Evolutionary conservation across 305 asterid genomes (phyloP), one percentile per base, ranked within the genome.

Genomic region (Stenogyne calaminthoides): DNA sequence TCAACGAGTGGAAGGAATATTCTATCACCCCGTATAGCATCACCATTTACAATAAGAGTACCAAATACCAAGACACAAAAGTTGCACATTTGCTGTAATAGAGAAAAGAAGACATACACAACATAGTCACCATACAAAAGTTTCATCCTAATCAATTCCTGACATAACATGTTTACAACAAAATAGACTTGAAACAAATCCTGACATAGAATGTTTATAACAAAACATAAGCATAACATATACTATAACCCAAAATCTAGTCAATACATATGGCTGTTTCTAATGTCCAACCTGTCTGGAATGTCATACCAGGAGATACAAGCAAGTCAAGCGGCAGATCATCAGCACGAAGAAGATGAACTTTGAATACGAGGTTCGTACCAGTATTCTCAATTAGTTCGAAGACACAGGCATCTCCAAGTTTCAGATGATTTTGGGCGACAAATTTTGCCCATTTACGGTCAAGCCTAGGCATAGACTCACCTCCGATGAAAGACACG

Each of bases 381-480:
- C 0, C 0, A 46, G 64, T 70, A 75, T 69, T 40, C 44, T 86
- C 84, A 27, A 72, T 69, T 9, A 86, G 56, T 68, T 88, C 89
- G 55, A 88, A 86, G 40, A 84, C 87, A 71, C 85, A 81, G 52
- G 77, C 88, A 82, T 84, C 88, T 37, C 84, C 87, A 2, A 25
- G 9, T 74, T 84, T 75, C 49, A 86, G 78, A 44, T 74, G 47
- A 75, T 84, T 88, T 27, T 75, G 86, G 4, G 9, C 3, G 10
- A 29, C 83, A 62, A 86, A 88, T 3, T 1, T 16, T 67, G 20
- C 79, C 86, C 88, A 86, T 8, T 54, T 19, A 1, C 25, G 0
- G 15, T 15, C 78, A 29, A 86, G 67, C 68, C 59, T 70, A 3
- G 39, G 73, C 12, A 12, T 34, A 22, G 0, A n/a, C 7, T 12